These are phyloP conservation scores for Phytophthora capsici DNA, from an alignment of 352 stramenopile species.

Conservation along the genomic window DNA sequence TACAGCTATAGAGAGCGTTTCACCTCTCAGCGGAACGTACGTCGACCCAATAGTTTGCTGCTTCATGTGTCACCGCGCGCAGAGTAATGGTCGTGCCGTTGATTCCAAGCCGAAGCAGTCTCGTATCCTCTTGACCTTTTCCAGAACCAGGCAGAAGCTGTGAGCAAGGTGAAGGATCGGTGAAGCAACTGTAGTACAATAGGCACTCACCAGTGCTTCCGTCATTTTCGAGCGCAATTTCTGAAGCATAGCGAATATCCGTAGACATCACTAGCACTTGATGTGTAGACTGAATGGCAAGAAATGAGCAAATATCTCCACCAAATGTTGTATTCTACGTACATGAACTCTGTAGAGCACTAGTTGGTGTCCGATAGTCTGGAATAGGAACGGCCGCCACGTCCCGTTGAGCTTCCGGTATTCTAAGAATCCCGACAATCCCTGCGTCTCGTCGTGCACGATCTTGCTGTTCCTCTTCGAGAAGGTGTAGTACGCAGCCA, in stretches of 20 bases:
- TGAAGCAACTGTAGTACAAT: neutral
- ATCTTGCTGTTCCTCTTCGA: conserved; percentile 56
- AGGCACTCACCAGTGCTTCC: conserved; percentile 20
- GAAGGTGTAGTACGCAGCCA: conserved; percentile 74
- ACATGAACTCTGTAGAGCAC: conserved; percentile 78
- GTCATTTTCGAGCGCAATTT: conserved; percentile 58
- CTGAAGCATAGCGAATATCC: conserved; percentile 63
- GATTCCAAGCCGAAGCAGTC: conserved; percentile 64
- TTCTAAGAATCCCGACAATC: conserved; percentile 67
- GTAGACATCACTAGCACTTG: conserved; percentile 79
- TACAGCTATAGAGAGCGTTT: neutral
- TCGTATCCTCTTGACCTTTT: conserved; percentile 42
- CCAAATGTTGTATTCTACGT: conserved; percentile 19
- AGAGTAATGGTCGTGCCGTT: conserved; percentile 74
- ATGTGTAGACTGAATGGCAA: conserved; percentile 51
- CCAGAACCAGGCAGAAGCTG: neutral
- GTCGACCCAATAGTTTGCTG: conserved; percentile 74
- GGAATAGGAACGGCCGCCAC: conserved; percentile 81
- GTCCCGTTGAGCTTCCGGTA: conserved; percentile 75
- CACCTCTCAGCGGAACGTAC: conserved; percentile 27
- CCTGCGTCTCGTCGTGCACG: conserved; percentile 47
- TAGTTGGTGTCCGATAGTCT: conserved; percentile 72
- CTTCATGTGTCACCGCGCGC: conserved; percentile 69
- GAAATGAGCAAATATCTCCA: neutral
- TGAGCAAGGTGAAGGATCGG: neutral